Evolutionary conservation across 306 rosid species (phyloP).

Genomic region (Pterocarpus santalinus): DNA sequence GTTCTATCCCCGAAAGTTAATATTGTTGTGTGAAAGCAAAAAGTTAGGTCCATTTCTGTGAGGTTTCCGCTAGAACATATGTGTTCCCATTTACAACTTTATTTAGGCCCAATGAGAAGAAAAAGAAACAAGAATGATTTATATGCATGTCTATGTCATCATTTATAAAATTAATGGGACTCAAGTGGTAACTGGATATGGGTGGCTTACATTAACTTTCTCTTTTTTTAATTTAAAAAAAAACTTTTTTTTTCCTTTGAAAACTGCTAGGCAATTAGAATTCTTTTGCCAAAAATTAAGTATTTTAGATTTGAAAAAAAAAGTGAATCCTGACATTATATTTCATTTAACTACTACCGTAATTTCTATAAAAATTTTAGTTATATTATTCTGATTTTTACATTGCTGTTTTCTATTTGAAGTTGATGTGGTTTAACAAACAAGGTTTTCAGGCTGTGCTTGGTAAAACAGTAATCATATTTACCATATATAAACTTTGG

Average conservation of each 20-base stretch:
- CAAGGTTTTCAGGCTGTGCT: too few species aligned
- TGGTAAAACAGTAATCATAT: too few species aligned
- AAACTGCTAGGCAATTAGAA: too few species aligned
- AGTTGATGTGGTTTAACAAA: too few species aligned
- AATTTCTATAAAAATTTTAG: too few species aligned
- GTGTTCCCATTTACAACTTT: neutral
- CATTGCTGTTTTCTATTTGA: too few species aligned
- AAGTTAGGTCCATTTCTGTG: constrained; percentile 1
- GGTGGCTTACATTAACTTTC: neutral
- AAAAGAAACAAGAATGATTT: neutral
- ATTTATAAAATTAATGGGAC: neutral
- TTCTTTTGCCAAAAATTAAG: too few species aligned
- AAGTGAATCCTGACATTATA: too few species aligned
- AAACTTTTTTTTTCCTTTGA: neutral
- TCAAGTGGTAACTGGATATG: neutral
- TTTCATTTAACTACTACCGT: too few species aligned
- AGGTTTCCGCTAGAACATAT: neutral
- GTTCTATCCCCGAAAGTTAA: neutral
- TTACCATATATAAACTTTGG: too few species aligned
- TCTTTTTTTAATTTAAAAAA: neutral
- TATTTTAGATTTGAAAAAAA: too few species aligned
- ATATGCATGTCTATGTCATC: neutral
- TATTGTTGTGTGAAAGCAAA: neutral
- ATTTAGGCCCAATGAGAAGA: neutral
- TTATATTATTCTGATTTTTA: too few species aligned